Evolutionary conservation across 768 basidiomycete species (phyloP).

Genomic region (Auriculariales sp.): DNA sequence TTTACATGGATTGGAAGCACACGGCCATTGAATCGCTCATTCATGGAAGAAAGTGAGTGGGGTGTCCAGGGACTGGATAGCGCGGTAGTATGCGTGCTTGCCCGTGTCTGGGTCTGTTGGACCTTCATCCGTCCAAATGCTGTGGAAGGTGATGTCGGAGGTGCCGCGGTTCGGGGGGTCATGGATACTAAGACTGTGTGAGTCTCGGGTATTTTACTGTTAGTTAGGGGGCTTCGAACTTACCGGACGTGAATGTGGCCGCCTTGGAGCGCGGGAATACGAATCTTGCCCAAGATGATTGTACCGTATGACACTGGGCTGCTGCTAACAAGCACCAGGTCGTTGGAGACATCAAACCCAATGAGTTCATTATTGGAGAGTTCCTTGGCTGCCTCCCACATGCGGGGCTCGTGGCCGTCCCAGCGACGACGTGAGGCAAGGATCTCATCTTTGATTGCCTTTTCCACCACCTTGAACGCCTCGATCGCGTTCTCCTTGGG

Average conservation of each 20-base stretch:
- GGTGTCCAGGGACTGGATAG: constrained; percentile 42
- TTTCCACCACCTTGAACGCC: constrained; percentile 44
- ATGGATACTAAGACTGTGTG: constrained; percentile 37
- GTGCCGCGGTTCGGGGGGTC: constrained; percentile 61
- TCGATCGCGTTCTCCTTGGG: constrained; percentile 48
- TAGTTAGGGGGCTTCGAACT: constrained; percentile 9
- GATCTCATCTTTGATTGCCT: constrained; percentile 49
- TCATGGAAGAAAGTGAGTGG: constrained; percentile 63
- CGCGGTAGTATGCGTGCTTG: constrained; percentile 40
- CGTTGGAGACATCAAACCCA: constrained; percentile 28
- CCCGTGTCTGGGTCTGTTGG: constrained; percentile 24
- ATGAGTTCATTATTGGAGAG: constrained; percentile 9
- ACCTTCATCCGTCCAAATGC: constrained; percentile 50
- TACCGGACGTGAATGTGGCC: constrained; percentile 64
- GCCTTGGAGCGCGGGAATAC: constrained; percentile 51
- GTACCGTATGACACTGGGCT: constrained; percentile 51
- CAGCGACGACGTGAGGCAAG: constrained; percentile 51
- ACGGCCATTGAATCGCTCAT: too few species aligned
- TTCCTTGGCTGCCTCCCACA: background rate
- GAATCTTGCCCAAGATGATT: constrained; percentile 64
- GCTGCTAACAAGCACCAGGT: constrained; percentile 34
- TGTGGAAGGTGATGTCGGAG: constrained; percentile 57
- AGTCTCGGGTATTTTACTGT: constrained; percentile 1
- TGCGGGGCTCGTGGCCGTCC: constrained; percentile 36
- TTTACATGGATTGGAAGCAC: too few species aligned